Evolutionary conservation across 352 stramenopile species (phyloP).

Genomic region (Phytopythium kandeliae): DNA sequence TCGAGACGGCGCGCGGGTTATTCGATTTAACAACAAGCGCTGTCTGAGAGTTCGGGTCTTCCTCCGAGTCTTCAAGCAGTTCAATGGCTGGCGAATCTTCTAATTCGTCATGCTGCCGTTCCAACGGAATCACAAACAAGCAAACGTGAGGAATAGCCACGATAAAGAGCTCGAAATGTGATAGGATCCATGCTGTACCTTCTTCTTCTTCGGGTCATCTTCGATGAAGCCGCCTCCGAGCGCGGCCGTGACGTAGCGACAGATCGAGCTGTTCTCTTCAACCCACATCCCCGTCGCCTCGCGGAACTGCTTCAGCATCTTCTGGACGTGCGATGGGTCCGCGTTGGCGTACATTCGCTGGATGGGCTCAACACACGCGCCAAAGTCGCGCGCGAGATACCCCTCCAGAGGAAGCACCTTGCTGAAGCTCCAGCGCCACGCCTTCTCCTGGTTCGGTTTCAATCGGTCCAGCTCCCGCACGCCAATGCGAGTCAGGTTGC

Average conservation of each 20-base stretch:
- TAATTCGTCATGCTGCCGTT: constrained; percentile 14
- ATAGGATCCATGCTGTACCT: background rate
- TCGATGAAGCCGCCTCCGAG: constrained; percentile 66
- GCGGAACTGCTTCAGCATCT: constrained; percentile 86
- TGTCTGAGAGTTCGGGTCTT: background rate
- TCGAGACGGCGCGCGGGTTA: background rate
- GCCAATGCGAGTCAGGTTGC: constrained; percentile 70
- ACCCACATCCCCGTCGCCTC: constrained; percentile 81
- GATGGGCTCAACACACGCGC: constrained; percentile 76
- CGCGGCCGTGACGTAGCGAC: constrained; percentile 62
- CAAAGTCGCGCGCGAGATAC: constrained; percentile 81
- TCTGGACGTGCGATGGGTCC: constrained; percentile 74
- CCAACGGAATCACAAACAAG: background rate
- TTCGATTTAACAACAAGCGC: constrained; percentile 7
- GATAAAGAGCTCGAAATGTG: background rate
- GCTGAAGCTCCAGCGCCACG: constrained; percentile 81
- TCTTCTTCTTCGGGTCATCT: constrained; percentile 26
- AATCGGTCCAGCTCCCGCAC: constrained; percentile 80
- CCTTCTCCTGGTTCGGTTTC: constrained; percentile 83
- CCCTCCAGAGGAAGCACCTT: constrained; percentile 80
- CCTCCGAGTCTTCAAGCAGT: constrained; percentile 23
- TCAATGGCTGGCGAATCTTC: constrained; percentile 34
- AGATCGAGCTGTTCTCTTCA: constrained; percentile 81
- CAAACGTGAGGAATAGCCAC: background rate
- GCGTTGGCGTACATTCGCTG: constrained; percentile 84